Percentiles rank a stretch among this genome's conserved stretches.
Evolutionary conservation across 1,284 basidiomycete species (phyloP).

Genomic region (Tetrapyrgos nigripes): DNA sequence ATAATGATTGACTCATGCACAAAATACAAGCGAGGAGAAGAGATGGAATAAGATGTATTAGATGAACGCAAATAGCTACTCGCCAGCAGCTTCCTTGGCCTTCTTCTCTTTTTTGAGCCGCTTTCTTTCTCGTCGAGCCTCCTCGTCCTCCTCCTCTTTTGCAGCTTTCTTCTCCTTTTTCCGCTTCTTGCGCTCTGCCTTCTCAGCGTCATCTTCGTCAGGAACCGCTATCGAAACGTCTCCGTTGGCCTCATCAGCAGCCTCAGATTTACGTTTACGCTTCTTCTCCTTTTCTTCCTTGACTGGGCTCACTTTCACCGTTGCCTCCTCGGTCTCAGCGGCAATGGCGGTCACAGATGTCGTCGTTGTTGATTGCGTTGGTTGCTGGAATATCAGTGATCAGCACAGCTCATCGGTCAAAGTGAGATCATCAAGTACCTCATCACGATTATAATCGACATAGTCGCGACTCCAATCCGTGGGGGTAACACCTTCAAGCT

Average conservation of each 20-base stretch:
- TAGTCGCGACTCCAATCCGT: constrained; percentile 92
- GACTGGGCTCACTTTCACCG: constrained; percentile 47
- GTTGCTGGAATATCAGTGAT: constrained; percentile 47
- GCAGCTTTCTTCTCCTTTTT: constrained; percentile 64
- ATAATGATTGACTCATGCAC: background rate
- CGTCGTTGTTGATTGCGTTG: constrained; percentile 51
- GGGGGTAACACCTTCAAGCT: constrained; percentile 91
- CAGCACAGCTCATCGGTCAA: no score
- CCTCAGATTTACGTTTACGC: constrained; percentile 75
- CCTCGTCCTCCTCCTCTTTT: constrained; percentile 62
- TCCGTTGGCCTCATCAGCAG: constrained; percentile 42
- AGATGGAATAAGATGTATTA: background rate
- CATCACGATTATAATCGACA: constrained; percentile 85
- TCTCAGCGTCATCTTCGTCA: constrained; percentile 47
- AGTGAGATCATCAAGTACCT: no score
- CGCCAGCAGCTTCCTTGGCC: constrained; percentile 48
- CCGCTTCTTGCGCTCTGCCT: constrained; percentile 53
- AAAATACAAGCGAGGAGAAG: background rate
- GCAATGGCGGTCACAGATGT: constrained; percentile 29
- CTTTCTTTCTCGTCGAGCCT: constrained; percentile 65
- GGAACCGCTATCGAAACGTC: constrained; percentile 49
- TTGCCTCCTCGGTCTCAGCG: constrained; percentile 26
- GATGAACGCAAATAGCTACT: background rate
- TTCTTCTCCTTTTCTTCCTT: constrained; percentile 75
- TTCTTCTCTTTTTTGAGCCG: constrained; percentile 77